Conservation (phyloP, 129 eudicot species). For the Calendula officinalis region DNA sequence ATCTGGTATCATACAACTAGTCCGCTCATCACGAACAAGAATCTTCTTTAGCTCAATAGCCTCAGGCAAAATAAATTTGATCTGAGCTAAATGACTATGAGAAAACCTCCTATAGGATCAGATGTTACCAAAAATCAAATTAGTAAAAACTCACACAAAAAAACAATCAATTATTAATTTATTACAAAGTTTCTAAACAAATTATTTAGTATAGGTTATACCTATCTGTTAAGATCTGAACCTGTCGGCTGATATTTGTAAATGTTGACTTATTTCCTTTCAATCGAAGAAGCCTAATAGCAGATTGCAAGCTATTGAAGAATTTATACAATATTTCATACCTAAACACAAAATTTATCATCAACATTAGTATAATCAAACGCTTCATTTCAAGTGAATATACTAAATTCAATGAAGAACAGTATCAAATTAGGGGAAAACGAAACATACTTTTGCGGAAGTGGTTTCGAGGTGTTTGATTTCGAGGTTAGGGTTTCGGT, state of each 20-base stretch:
- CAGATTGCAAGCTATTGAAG: constrained; percentile 60
- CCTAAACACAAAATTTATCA: constrained; percentile 36
- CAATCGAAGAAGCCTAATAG: constrained; percentile 53
- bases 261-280: constrained; percentile 54
- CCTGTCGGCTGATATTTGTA: constrained; percentile 48
- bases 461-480: constrained; percentile 16
- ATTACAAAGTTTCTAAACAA: not conserved
- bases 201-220: constrained; percentile 2
- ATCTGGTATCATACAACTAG: constrained; percentile 79
- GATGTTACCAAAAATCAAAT: not conserved
- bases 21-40: constrained; percentile 61
- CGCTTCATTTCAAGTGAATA: not conserved
- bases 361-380: not conserved
- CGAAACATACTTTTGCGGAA: constrained; percentile 55
- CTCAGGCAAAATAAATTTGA: constrained; percentile 75
- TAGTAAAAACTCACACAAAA: not conserved
- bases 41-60: constrained; percentile 69
- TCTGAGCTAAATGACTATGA: constrained; percentile 64
- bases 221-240: constrained; percentile 76
- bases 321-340: constrained; percentile 59
- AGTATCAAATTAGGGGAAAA: not conserved
- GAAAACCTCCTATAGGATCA: constrained; percentile 61
- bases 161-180: not conserved
- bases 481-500: constrained; percentile 22
- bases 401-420: not conserved